phyloP scores from a whole-genome alignment of 2,329 filamentous ascomycete genomes.

The Hypoxylon rubiginosum region DNA sequence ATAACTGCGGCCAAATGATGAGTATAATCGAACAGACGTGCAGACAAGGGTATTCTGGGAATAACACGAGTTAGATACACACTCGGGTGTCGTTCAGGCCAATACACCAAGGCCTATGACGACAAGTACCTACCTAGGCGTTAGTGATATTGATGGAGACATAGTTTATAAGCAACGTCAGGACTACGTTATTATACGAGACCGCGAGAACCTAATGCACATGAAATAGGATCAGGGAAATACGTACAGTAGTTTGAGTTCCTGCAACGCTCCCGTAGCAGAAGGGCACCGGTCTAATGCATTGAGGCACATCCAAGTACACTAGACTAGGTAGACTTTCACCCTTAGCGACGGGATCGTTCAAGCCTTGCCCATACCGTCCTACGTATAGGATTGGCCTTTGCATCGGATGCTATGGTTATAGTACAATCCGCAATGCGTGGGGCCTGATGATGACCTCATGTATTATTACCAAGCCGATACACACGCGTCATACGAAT shows the following conservation, averaged over 20 bases:
- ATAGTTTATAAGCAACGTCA: not conserved
- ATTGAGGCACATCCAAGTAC: no score
- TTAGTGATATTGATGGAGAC: not conserved
- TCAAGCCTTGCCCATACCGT: not conserved
- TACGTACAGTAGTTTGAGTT: not conserved
- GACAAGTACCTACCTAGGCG: not conserved
- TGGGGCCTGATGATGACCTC: conserved; percentile 11
- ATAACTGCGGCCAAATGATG: conserved; percentile 28
- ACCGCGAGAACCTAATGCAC: not conserved
- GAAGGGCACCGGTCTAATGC: no score
- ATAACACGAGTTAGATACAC: not conserved
- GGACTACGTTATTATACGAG: not conserved
- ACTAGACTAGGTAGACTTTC: no score
- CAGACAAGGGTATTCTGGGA: not conserved
- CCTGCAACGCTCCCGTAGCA: not conserved
- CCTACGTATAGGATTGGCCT: not conserved
- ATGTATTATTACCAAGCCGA: not conserved
- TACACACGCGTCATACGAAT: conserved; percentile 9
- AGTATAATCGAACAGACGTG: not conserved
- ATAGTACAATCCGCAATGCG: not conserved
- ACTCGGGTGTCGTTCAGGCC: not conserved
- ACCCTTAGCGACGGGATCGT: not conserved
- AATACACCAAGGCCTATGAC: not conserved
- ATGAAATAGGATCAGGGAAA: not conserved
- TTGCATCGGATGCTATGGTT: not conserved